Evolutionary conservation across 2,329 filamentous ascomycete species (phyloP), one percentile per base, ranked within the genome.

Genomic region (Teratosphaeriaceae sp.): DNA sequence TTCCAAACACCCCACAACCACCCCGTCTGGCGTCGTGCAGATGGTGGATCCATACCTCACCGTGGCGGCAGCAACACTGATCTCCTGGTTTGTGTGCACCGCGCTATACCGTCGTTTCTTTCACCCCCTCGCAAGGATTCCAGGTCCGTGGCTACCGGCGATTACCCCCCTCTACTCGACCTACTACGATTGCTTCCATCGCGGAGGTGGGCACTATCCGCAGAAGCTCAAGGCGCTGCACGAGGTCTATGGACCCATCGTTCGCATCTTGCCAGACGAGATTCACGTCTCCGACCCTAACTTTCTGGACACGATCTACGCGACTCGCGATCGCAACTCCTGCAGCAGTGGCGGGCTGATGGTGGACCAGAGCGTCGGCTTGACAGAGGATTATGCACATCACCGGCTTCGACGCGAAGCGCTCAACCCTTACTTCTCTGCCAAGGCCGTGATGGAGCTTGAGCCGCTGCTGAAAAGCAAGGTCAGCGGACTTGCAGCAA

Each of bases 401-500:
- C 71, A 73, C 47, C 64, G 66, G 1, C 52, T 61, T 13, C 65
- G 70, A 3, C 65, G 70, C 11, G 59, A 48, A 3, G 57, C 66
- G 2, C 46, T 74, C 34, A 69, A 62, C 42, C 61, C 58, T 0
- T 72, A 69, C 55, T 74, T 73, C 49, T 70, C 69, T 29, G 49
- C 22, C 6, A 24, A 38, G 18, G 36, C 36, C 7, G 23, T 38
- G n/a, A 19, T 9, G 5, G 21, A 27, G 9, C n/a, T 38, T 6
- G 19, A 38, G 36, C 36, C 36, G 36, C 8, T 13, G 5, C 21
- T 38, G 19, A 7, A 41, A 31, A 42, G 45, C n/a, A 42, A 42
- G 9, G 21, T 43, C 13, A 44, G n/a, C 42, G 29, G 23, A 43
- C 23, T 34, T 36, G 18, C 39, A 23, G 26, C 40, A 36, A 12